A percentile compares a stretch with the other conserved stretches of the same genome.
These are phyloP conservation scores for Dactylonectria estremocensis DNA, from an alignment of 2,329 filamentous ascomycete species.

Conservation along the genomic window DNA sequence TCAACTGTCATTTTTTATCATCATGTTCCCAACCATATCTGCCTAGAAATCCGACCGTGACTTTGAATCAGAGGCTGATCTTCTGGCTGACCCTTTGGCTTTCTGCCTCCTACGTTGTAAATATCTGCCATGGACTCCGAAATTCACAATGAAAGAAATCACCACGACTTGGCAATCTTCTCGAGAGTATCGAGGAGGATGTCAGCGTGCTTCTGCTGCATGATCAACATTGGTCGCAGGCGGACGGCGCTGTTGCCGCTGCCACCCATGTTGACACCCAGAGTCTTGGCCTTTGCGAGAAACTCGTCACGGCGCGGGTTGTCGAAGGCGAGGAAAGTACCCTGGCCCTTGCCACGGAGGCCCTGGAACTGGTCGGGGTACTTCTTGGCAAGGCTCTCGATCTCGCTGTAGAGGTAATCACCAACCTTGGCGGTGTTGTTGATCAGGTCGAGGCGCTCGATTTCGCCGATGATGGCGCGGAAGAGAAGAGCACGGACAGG, in stretches of 20 bases:
- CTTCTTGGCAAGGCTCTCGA: constrained; percentile 76
- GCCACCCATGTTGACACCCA: constrained; percentile 91
- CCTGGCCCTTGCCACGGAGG: constrained; percentile 88
- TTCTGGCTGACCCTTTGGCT: background rate
- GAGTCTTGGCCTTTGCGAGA: constrained; percentile 81
- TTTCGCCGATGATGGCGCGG: constrained; percentile 87
- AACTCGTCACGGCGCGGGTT: constrained; percentile 85
- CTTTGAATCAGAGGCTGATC: background rate
- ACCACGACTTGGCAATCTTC: constrained; percentile 73
- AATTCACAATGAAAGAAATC: background rate
- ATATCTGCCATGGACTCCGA: background rate
- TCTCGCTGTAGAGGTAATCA: constrained; percentile 81
- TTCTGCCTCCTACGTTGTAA: background rate
- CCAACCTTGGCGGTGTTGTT: constrained; percentile 83
- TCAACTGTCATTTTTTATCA: background rate
- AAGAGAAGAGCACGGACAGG: constrained; percentile 88
- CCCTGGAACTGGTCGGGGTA: constrained; percentile 87
- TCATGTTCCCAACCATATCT: background rate
- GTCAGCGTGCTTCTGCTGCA: constrained; percentile 93
- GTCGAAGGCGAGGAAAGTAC: constrained; percentile 95
- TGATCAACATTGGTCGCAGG: constrained; percentile 90
- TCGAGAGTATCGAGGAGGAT: constrained; percentile 85
- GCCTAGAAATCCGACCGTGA: too few species aligned
- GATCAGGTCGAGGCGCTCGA: constrained; percentile 83
- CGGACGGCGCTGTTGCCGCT: constrained; percentile 83